These are phyloP conservation scores for Cardamine occulta DNA, from an alignment of 345 rosid species.

Conservation along the genomic window DNA sequence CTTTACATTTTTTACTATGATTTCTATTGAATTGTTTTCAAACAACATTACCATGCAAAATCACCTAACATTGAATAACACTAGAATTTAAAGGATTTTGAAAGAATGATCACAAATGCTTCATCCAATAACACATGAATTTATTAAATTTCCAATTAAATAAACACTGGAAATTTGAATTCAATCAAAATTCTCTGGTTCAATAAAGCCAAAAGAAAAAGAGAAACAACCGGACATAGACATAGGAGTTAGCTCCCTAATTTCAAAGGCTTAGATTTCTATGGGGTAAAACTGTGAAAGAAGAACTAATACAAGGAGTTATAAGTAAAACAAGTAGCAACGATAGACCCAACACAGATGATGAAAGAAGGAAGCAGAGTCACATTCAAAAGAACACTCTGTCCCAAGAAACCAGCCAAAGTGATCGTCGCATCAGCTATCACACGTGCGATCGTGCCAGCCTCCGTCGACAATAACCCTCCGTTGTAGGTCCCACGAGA, in stretches of 20 bases:
- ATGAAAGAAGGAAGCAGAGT: conserved; percentile 84
- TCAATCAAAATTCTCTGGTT: background rate
- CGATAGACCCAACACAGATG: conserved; percentile 68
- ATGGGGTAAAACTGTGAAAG: conserved; percentile 1
- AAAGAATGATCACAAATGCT: background rate
- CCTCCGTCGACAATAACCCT: conserved; percentile 87
- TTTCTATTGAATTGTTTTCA: too few relatives aligned
- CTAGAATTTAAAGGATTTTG: too few relatives aligned
- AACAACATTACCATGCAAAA: too few relatives aligned
- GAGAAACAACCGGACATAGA: background rate
- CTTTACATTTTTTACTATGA: too few relatives aligned
- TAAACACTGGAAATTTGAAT: background rate
- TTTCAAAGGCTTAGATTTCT: background rate
- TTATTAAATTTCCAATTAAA: too few relatives aligned
- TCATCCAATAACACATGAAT: background rate
- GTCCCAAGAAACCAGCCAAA: conserved; percentile 78
- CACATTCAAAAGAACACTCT: conserved; percentile 66
- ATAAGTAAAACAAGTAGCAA: conserved; percentile 84
- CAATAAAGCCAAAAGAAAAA: background rate
- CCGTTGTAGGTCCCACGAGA: conserved; percentile 94
- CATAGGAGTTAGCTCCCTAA: background rate
- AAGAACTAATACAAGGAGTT: conserved; percentile 75
- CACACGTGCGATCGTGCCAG: conserved; percentile 91
- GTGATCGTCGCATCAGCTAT: conserved; percentile 91
- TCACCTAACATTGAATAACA: background rate